Conservation (phyloP, 2,329 filamentous ascomycete genomes). For the Botrytis paeoniae region DNA sequence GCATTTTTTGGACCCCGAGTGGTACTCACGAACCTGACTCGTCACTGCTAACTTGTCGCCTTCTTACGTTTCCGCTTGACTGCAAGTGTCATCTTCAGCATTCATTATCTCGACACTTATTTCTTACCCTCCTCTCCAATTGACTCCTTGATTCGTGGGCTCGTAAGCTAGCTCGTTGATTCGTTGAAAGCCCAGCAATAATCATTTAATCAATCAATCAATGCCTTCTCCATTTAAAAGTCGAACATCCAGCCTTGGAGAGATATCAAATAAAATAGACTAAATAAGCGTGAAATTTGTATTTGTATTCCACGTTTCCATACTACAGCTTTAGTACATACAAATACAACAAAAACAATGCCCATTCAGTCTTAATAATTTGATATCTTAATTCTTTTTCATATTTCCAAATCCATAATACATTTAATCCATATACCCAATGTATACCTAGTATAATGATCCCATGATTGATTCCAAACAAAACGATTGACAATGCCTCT, state of each 20-base stretch:
- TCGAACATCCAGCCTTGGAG: background rate
- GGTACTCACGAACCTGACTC: background rate
- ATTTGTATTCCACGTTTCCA: background rate
- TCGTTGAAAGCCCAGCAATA: background rate
- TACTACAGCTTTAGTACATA: background rate
- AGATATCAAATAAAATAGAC: background rate
- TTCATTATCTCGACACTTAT: background rate
- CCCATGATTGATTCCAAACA: background rate
- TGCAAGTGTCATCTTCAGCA: background rate
- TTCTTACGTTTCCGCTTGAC: background rate
- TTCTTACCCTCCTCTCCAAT: background rate
- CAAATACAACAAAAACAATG: background rate
- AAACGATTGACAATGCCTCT: conserved; percentile 1
- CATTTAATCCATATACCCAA: background rate
- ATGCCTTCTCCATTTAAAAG: background rate
- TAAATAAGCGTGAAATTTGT: background rate
- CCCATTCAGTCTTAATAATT: background rate
- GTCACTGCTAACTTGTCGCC: background rate
- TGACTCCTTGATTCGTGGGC: background rate
- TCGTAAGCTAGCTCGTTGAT: background rate
- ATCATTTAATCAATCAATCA: background rate
- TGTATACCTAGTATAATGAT: background rate
- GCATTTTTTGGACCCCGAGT: background rate
- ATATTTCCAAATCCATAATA: background rate
- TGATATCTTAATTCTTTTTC: background rate